Conservation (phyloP, 306 rosid genomes). For the Heteromeles arbutifolia region DNA sequence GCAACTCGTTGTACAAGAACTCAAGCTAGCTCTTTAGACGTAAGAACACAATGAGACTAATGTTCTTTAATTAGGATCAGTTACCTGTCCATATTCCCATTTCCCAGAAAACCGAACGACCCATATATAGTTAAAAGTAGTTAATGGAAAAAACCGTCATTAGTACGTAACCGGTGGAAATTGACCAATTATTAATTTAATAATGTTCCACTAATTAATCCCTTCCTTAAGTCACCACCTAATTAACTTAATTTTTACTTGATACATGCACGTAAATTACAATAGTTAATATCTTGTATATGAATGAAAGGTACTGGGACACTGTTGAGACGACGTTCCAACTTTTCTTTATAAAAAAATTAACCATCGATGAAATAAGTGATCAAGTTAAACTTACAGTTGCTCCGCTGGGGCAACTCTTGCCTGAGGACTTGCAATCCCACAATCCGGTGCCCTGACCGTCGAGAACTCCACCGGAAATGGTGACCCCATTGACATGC, state of each 20-base stretch:
- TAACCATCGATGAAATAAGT: not conserved
- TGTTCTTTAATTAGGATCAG: not conserved
- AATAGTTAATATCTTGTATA: not conserved
- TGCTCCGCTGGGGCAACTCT: slow-evolving; percentile 43
- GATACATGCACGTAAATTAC: not conserved
- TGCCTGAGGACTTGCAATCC: slow-evolving; percentile 40
- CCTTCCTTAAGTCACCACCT: not conserved
- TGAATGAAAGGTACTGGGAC: not conserved
- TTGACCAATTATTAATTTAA: not conserved
- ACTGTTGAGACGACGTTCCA: not conserved
- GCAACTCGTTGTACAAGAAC: not conserved
- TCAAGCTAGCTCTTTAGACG: not conserved
- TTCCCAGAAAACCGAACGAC: not conserved
- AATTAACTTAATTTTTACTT: not conserved
- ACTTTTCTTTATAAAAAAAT: not conserved
- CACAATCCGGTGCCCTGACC: slow-evolving; percentile 44
- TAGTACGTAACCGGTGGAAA: not conserved
- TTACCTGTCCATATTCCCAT: not conserved
- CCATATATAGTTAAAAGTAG: not conserved
- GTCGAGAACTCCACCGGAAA: slow-evolving; percentile 39
- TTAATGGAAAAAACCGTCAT: not conserved
- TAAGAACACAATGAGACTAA: not conserved
- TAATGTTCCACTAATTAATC: not conserved
- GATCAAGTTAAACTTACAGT: slow-evolving; percentile 21
- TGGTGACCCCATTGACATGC: slow-evolving; percentile 30